Evolutionary conservation across 75 land plant species (phyloP).

Genomic region (Cunninghamia lanceolata): DNA sequence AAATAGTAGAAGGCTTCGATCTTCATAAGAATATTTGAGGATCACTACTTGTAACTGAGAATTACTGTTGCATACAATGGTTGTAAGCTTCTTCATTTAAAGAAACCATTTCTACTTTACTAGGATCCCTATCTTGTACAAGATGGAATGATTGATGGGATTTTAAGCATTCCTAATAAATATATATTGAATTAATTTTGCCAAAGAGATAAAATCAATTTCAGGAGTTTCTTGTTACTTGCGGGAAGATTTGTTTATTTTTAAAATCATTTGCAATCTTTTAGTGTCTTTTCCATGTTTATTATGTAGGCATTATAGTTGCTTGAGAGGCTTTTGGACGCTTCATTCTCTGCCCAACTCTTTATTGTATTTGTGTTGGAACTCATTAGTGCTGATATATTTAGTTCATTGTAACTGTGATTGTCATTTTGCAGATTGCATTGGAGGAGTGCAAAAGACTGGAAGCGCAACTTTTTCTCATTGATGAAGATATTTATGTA

Average conservation of each 20-base stretch:
- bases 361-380: neutral
- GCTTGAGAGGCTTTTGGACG: neutral
- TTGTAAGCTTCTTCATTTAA: neutral
- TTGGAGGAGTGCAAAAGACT: constrained; percentile 36
- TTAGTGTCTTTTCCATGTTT: neutral
- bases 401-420: neutral
- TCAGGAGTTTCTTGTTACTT: neutral
- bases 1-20: neutral
- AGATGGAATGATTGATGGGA: neutral
- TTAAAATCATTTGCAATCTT: neutral
- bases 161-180: neutral
- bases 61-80: neutral
- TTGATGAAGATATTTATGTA: constrained; percentile 36
- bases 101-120: neutral
- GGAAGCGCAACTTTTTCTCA: constrained; percentile 21
- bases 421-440: constrained; percentile 29
- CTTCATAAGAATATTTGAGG: neutral
- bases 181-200: neutral
- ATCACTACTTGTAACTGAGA: neutral
- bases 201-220: neutral
- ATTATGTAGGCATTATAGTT: neutral
- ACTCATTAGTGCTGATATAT: neutral
- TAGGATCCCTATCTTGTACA: neutral
- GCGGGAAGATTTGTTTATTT: neutral
- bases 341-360: neutral